Evolutionary conservation across 768 basidiomycete genomes (phyloP).

Genomic region (Hypsizygus marmoreus): DNA sequence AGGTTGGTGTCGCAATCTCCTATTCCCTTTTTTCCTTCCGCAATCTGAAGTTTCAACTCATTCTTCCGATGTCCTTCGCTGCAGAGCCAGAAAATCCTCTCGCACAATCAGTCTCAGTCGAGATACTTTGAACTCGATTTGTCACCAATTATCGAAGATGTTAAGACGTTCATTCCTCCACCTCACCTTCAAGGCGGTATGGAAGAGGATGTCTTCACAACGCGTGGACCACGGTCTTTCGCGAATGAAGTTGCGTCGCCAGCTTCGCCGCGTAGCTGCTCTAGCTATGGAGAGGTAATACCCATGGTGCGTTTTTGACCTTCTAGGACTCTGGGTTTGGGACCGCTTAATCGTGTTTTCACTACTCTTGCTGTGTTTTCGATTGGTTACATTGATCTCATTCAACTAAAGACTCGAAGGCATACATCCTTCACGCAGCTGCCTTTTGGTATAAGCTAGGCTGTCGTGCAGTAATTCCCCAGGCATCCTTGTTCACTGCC

Average conservation of each 20-base stretch:
- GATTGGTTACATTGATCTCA: too few species aligned
- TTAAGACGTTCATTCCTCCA: background rate
- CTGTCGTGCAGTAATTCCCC: too few species aligned
- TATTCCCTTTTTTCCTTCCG: background rate
- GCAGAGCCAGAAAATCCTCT: too few species aligned
- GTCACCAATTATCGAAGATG: slow-evolving; percentile 16
- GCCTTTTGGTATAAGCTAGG: too few species aligned
- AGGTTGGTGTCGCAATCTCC: too few species aligned
- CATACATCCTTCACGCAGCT: too few species aligned
- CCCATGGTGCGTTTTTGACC: slow-evolving; percentile 7
- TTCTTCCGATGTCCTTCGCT: slow-evolving; percentile 5
- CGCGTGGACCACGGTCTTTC: background rate
- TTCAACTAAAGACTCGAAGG: too few species aligned
- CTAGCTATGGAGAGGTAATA: slow-evolving; percentile 4
- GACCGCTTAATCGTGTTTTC: background rate
- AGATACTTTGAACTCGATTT: slow-evolving; percentile 16
- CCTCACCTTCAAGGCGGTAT: slow-evolving; percentile 5
- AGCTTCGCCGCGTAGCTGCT: background rate
- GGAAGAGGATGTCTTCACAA: background rate
- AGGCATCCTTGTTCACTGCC: background rate
- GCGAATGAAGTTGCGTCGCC: background rate
- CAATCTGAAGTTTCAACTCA: background rate
- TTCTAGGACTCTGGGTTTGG: background rate
- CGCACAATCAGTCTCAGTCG: too few species aligned
- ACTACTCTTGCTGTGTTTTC: background rate